A percentile compares a stretch with the other conserved stretches of the same genome.
Evolutionary conservation across 495 filamentous ascomycete species (phyloP).

Genomic region (Cercophora newfieldiana): DNA sequence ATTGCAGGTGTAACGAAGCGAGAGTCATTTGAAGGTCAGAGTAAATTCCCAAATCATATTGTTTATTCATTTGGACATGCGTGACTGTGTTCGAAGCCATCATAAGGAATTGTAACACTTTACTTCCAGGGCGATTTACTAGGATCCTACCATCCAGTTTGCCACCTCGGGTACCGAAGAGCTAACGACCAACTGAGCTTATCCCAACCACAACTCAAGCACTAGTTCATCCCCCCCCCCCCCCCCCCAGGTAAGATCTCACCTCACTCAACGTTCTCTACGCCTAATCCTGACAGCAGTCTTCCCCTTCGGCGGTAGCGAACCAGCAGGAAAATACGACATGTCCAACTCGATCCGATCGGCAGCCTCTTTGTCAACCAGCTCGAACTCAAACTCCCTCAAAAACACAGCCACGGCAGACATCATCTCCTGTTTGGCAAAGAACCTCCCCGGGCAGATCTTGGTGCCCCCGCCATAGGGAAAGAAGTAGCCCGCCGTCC

Average conservation of each 20-base stretch:
- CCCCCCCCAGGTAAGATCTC: background rate
- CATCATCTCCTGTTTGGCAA: conserved; percentile 43
- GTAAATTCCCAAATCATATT: background rate
- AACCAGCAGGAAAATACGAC: conserved; percentile 25
- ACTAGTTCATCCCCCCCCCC: too few species aligned
- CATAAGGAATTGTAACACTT: too few species aligned
- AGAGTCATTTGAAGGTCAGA: background rate
- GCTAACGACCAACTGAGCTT: too few species aligned
- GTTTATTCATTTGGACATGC: background rate
- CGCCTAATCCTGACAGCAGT: conserved; percentile 28
- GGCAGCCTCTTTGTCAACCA: conserved; percentile 17
- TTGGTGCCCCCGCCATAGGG: conserved; percentile 45
- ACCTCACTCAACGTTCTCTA: conserved; percentile 1
- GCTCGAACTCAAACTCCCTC: conserved; percentile 28
- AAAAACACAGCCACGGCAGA: conserved; percentile 37
- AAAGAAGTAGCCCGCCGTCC: conserved; percentile 27
- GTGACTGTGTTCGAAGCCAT: too few species aligned
- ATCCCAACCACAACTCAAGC: too few species aligned
- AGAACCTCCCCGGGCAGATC: conserved; percentile 45
- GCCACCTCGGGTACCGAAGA: too few species aligned
- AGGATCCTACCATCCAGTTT: too few species aligned
- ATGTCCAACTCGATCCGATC: conserved; percentile 17
- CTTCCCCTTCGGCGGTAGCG: conserved; percentile 25
- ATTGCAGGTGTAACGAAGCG: background rate
- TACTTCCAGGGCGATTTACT: too few species aligned